phyloP scores from a whole-genome alignment of 139 green algal species.

The Axilococcus clingmanii region DNA sequence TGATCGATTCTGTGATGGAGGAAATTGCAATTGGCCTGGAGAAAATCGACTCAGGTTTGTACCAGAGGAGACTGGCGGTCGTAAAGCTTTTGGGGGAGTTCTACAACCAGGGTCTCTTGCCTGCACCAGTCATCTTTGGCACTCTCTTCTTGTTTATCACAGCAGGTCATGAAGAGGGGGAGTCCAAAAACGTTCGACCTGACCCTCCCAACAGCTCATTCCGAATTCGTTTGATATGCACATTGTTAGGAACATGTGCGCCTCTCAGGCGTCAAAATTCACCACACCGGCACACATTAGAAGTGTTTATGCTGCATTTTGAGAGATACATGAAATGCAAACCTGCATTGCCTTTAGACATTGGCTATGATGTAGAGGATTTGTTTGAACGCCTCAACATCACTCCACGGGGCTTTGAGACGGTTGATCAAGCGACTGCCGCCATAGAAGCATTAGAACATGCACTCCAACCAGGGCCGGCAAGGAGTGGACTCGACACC shows the following conservation, averaged over 20 bases:
- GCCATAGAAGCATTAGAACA: constrained; percentile 56
- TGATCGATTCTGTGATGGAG: constrained; percentile 81
- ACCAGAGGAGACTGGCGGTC: constrained; percentile 76
- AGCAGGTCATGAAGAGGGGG: constrained; percentile 49
- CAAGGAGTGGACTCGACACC: constrained; percentile 12
- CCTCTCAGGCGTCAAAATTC: constrained; percentile 66
- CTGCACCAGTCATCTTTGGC: constrained; percentile 68
- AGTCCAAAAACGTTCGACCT: constrained; percentile 29
- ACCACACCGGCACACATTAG: constrained; percentile 39
- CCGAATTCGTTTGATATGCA: constrained; percentile 53
- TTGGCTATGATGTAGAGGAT: constrained; percentile 88
- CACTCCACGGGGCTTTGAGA: constrained; percentile 10
- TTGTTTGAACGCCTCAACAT: constrained; percentile 53
- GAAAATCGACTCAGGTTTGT: constrained; percentile 18
- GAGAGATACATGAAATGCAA: constrained; percentile 83
- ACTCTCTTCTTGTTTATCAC: constrained; percentile 78
- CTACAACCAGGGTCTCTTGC: constrained; percentile 81
- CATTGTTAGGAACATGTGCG: constrained; percentile 75
- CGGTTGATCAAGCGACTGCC: constrained; percentile 40
- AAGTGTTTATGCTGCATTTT: constrained; percentile 88
- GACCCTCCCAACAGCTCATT: constrained; percentile 57
- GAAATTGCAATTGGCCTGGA: constrained; percentile 72
- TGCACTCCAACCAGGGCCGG: constrained; percentile 29
- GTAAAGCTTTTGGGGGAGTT: constrained; percentile 83
- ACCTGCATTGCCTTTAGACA: constrained; percentile 68